Conservation (phyloP, 2,329 filamentous ascomycete genomes). For the Scedosporium dehoogii region DNA sequence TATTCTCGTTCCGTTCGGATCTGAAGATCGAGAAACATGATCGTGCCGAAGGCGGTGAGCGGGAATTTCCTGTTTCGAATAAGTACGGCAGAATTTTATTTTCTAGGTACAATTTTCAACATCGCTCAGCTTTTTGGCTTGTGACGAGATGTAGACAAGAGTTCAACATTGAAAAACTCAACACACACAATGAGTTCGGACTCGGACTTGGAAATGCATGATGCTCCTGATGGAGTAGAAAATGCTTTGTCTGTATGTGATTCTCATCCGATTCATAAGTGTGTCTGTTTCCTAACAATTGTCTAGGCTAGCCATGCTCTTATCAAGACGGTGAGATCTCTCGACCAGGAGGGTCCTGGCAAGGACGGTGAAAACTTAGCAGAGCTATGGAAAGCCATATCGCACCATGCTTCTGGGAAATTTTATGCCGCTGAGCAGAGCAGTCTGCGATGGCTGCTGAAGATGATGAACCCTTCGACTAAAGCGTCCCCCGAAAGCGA, state of each 20-base stretch:
- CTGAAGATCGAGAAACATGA: constrained; percentile 1
- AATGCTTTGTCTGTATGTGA: neutral
- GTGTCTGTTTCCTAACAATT: neutral
- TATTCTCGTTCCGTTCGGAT: constrained; percentile 3
- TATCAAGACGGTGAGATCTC: constrained; percentile 41
- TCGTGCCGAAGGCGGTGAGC: constrained; percentile 6
- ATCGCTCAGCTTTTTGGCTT: neutral
- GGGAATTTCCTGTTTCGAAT: neutral
- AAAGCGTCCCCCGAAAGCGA: constrained; percentile 33
- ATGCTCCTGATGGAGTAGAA: neutral
- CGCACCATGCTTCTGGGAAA: constrained; percentile 26
- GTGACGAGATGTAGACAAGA: neutral
- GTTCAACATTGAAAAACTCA: neutral
- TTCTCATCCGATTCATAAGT: neutral
- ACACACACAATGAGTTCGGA: constrained; percentile 1
- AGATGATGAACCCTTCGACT: constrained; percentile 42
- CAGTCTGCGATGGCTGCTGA: constrained; percentile 53
- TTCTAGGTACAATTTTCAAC: neutral
- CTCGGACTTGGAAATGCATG: constrained; percentile 3
- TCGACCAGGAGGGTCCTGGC: constrained; percentile 41
- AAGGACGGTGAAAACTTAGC: constrained; percentile 35
- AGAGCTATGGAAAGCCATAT: constrained; percentile 38
- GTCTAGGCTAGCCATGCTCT: constrained; percentile 23
- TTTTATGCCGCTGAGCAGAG: constrained; percentile 47
- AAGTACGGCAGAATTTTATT: neutral